Base-by-base conservation (phyloP, 148 eudicot species). In the Bassia scoparia region DNA sequence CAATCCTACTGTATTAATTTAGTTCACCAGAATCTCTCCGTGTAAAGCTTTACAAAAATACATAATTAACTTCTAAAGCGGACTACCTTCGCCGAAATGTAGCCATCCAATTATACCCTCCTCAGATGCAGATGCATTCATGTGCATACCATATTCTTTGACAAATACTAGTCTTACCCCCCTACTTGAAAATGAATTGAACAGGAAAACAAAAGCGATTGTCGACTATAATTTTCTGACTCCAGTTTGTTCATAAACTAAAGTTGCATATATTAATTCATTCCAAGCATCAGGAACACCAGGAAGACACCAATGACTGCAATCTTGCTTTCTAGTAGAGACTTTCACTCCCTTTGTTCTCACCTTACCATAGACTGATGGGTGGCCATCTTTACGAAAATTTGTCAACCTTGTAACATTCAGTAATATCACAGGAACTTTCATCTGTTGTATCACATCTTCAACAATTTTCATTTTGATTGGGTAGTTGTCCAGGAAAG, bases 241-340 rank as follows among this genome's bases (percentile, higher is more conserved):
- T 43, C 56, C 37, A 24, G 60, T 77, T 49, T 86, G 86, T 63
- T 77, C 79, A 60, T 60, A 76, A 41, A 88, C 85, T 76, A 95
- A 62, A 46, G 84, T 82, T 65, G 93, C 84, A 70, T 89, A 95
- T 73, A 95, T 85, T 9, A 95, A 86, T 80, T 95, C 97, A 70
- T 95, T 95, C 98, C 98, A 95, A 12, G 93, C 93, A 85, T 95
- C 98, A 34, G 98, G 98, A 54, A 95, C 92, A 31, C 98, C 98
- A 0, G 98, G 98, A 73, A 95, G 97, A 78, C 98, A 95, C 98
- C 98, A 95, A 68, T 95, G 98, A 79, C 98, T 95, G 79, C 98
- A 95, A 73, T 95, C 98, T 86, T 95, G 93, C 76, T 77, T 74
- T 78, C 87, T 82, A 18, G 81, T 62, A 15, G 97, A 86, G 34